Evolutionary conservation across 345 rosid species (phyloP).

Genomic region (Mercurialis annua): DNA sequence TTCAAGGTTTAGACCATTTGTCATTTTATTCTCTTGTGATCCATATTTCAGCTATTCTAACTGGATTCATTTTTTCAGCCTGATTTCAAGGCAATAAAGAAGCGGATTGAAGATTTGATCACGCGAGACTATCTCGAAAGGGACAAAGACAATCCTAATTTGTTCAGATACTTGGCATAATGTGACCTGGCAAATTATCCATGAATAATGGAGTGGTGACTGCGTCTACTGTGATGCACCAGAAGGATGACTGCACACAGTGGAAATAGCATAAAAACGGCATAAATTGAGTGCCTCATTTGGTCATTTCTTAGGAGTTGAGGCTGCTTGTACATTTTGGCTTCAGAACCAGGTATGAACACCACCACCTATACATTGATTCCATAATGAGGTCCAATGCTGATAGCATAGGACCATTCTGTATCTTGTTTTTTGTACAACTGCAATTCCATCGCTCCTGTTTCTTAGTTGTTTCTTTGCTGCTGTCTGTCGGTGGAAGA

Average conservation of each 20-base stretch:
- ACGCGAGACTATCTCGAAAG: conserved; percentile 37
- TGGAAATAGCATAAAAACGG: conserved; percentile 21
- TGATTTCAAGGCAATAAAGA: conserved; percentile 40
- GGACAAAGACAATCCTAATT: conserved; percentile 32
- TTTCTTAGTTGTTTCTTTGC: conserved; percentile 11
- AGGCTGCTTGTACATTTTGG: conserved; percentile 33
- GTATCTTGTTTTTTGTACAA: background rate
- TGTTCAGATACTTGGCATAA: conserved; percentile 36
- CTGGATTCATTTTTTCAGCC: conserved; percentile 31
- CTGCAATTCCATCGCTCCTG: background rate
- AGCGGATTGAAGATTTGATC: conserved; percentile 41
- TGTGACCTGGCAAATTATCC: background rate
- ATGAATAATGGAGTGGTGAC: conserved; percentile 14
- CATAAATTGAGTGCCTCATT: conserved; percentile 10
- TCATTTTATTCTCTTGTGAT: background rate
- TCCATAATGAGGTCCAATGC: conserved; percentile 19
- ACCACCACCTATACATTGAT: conserved; percentile 14
- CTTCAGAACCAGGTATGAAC: conserved; percentile 33
- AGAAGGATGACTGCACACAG: conserved; percentile 1
- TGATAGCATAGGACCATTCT: background rate
- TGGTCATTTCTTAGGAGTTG: conserved; percentile 20
- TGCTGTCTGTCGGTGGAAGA: background rate
- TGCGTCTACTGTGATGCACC: conserved; percentile 12
- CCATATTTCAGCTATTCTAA: background rate
- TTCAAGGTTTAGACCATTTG: conserved; percentile 28